Evolutionary conservation across 1,139 yeast genomes (phyloP).

Genomic region (Pichia sp.): DNA sequence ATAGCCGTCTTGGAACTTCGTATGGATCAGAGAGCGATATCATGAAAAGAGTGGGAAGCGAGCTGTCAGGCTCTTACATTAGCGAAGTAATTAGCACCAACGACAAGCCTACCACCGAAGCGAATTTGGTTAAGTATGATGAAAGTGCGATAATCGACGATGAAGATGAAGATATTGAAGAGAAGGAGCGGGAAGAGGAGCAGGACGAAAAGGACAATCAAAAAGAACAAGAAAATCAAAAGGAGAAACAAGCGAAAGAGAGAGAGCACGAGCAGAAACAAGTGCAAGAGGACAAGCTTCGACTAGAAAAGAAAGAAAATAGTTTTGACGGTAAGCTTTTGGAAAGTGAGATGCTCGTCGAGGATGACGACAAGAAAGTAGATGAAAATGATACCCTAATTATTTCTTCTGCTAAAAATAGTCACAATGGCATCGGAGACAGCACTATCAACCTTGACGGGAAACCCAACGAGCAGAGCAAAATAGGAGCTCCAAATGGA

Average conservation of each 20-base stretch:
- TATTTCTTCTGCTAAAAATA: background rate
- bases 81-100: background rate
- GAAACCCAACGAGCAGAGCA: too few relatives aligned
- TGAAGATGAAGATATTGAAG: constrained; percentile 18
- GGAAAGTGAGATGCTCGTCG: background rate
- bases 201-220: too few relatives aligned
- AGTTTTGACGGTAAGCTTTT: too few relatives aligned
- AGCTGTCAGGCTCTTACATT: constrained; percentile 16
- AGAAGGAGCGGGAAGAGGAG: constrained; percentile 1
- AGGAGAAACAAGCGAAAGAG: too few relatives aligned
- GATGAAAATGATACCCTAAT: background rate
- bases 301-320: background rate
- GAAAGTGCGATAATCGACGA: constrained; percentile 23
- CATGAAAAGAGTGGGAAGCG: constrained; percentile 1
- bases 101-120: constrained; percentile 26
- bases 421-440: background rate
- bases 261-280: background rate
- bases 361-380: background rate
- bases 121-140: constrained; percentile 24
- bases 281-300: background rate
- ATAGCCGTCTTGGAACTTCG: constrained; percentile 23
- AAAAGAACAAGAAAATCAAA: too few relatives aligned
- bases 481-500: background rate
- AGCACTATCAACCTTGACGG: background rate
- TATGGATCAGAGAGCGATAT: constrained; percentile 22